Evolutionary conservation across 345 rosid genomes (phyloP).

Genomic region (Gossypium stocksii): DNA sequence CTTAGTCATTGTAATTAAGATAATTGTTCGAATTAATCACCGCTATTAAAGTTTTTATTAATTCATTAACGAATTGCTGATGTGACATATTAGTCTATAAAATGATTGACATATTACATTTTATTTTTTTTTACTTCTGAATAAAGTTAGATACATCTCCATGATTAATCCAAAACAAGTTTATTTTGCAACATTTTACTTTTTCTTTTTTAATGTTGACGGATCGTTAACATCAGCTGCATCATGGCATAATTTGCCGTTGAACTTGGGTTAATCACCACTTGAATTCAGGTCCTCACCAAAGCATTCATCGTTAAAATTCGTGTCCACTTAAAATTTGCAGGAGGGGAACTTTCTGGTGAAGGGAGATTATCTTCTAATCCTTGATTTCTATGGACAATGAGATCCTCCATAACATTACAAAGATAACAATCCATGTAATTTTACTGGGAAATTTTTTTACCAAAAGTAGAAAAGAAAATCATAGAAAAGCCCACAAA

Average conservation of each 20-base stretch:
- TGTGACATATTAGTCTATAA: too few species aligned
- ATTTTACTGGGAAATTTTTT: constrained; percentile 15
- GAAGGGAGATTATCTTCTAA: constrained; percentile 40
- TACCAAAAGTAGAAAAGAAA: background rate
- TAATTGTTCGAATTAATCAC: too few species aligned
- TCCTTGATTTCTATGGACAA: constrained; percentile 42
- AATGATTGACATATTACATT: too few species aligned
- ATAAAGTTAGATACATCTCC: too few species aligned
- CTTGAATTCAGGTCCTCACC: background rate
- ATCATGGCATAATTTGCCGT: constrained; percentile 16
- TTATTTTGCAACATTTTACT: too few species aligned
- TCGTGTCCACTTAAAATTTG: background rate
- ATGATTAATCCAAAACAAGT: too few species aligned
- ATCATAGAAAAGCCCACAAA: too few species aligned
- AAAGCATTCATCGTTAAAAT: constrained; percentile 22
- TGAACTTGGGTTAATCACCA: constrained; percentile 15
- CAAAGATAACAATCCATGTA: constrained; percentile 47
- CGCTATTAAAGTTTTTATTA: too few species aligned
- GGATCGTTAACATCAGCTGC: constrained; percentile 16
- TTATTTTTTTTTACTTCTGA: too few species aligned
- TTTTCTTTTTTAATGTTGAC: constrained; percentile 15
- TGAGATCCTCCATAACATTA: constrained; percentile 31
- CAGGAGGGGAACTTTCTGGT: constrained; percentile 30
- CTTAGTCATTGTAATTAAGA: too few species aligned
- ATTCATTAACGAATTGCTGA: too few species aligned